These are phyloP conservation scores for Backusella mclennaniae DNA, from an alignment of 192 early-diverging fungal genomes.

Conservation along the genomic window DNA sequence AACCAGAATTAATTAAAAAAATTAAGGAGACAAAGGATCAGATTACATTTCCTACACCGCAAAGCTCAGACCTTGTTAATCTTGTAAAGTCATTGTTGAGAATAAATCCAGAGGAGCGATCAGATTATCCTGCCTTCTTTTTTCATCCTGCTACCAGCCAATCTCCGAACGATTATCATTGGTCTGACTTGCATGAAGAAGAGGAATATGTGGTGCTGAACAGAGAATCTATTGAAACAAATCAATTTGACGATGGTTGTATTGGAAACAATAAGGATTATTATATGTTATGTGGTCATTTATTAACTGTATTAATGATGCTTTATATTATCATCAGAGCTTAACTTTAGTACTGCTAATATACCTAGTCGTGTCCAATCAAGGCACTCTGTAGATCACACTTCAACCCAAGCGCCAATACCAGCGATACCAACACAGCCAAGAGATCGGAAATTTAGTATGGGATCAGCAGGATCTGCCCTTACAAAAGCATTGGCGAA, in stretches of 20 bases:
- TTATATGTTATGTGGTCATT: neutral
- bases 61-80: constrained; percentile 33
- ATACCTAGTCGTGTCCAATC: neutral
- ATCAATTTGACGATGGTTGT: constrained; percentile 70
- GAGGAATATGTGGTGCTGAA: constrained; percentile 78
- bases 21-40: constrained; percentile 83
- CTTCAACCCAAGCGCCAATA: neutral
- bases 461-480: constrained; percentile 41
- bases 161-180: neutral
- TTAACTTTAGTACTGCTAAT: neutral
- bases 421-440: neutral
- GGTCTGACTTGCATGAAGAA: constrained; percentile 25
- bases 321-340: constrained; percentile 3
- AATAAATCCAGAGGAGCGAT: constrained; percentile 82
- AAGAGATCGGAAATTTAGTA: constrained; percentile 26
- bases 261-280: neutral
- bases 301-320: constrained; percentile 16
- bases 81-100: constrained; percentile 81
- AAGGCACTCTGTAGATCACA: neutral
- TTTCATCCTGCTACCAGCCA: constrained; percentile 63
- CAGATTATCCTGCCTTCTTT: constrained; percentile 93
- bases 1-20: constrained; percentile 86
- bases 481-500: constrained; percentile 53
- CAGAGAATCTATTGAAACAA: constrained; percentile 66
- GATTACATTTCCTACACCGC: constrained; percentile 84